Conservation (phyloP, 257 asterid species). For the Haberlea rhodopensis region DNA sequence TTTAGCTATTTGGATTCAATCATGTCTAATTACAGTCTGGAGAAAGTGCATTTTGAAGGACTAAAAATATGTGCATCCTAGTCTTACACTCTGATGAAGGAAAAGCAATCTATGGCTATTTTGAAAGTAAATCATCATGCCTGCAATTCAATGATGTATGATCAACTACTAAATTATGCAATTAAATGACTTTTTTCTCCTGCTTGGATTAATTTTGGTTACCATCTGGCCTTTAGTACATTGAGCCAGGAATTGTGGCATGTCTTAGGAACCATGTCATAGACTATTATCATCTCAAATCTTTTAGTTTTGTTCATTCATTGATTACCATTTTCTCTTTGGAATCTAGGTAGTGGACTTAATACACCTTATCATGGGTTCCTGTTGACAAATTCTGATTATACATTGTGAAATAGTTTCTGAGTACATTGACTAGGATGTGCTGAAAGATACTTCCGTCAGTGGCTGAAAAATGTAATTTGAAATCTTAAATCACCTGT, state of each 20-base stretch:
- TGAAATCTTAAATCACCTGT: background rate
- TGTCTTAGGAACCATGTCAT: background rate
- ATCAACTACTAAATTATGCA: background rate
- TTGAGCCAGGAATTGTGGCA: background rate
- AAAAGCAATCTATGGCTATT: background rate
- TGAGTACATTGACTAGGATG: background rate
- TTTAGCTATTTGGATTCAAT: background rate
- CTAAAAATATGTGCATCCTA: background rate
- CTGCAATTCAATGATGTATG: background rate
- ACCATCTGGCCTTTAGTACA: background rate
- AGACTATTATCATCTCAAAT: no score
- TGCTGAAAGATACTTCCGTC: constrained; percentile 5
- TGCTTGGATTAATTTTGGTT: background rate
- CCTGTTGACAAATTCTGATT: background rate
- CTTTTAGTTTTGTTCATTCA: background rate
- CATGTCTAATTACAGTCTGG: constrained; percentile 5
- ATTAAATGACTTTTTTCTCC: background rate
- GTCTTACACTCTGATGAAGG: background rate
- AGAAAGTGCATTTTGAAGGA: background rate
- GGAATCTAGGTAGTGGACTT: background rate
- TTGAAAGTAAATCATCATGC: no score
- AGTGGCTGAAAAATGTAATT: background rate
- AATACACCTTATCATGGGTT: no score
- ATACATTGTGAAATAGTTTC: background rate
- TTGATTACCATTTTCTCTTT: no score